Conservation (phyloP, 352 stramenopile genomes). For the Globisporangium takayamanum region DNA sequence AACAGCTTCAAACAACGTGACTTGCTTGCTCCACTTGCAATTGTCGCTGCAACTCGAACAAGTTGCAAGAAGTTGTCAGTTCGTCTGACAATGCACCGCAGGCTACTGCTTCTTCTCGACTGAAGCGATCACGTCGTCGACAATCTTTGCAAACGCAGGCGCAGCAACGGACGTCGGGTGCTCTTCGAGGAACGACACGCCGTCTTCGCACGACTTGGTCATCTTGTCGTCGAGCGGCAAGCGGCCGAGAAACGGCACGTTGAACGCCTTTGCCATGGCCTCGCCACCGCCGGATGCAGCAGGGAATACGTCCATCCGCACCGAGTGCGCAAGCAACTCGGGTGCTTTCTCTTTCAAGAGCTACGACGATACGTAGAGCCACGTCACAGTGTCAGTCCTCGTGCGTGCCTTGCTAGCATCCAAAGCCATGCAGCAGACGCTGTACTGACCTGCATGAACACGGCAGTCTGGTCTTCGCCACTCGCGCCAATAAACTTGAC, state of each 20-base stretch:
- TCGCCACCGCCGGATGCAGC: conserved; percentile 78
- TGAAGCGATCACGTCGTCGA: conserved; percentile 57
- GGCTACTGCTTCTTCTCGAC: conserved; percentile 28
- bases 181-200: conserved; percentile 90
- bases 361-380: conserved; percentile 15
- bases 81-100: neutral
- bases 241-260: conserved; percentile 95
- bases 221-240: conserved; percentile 97
- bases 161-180: conserved; percentile 69
- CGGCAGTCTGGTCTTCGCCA: conserved; percentile 49
- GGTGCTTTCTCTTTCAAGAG: conserved; percentile 83
- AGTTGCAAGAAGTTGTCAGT: too few species aligned
- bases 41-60: too few species aligned
- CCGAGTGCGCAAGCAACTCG: conserved; percentile 56
- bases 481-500: conserved; percentile 58
- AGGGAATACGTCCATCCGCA: conserved; percentile 89
- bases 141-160: conserved; percentile 65
- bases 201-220: conserved; percentile 94
- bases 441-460: conserved; percentile 48
- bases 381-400: neutral
- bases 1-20: too few species aligned
- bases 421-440: neutral
- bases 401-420: neutral
- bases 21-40: too few species aligned
- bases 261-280: conserved; percentile 94